These are phyloP conservation scores for Plasmodium blacklocki DNA, from an alignment of 169 alveolate genomes.

Conservation along the genomic window DNA sequence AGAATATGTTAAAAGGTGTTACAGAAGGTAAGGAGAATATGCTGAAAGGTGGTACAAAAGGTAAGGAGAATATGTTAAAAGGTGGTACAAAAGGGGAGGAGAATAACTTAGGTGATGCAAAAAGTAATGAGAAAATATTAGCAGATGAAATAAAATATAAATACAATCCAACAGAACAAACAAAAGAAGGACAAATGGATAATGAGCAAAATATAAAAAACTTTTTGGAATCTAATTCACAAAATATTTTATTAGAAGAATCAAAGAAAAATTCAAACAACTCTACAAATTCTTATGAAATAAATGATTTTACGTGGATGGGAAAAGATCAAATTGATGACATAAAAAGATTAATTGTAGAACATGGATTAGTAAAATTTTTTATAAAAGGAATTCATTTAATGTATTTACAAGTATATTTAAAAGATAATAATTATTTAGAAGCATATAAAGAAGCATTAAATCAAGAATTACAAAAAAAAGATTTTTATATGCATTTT, in stretches of 20 bases:
- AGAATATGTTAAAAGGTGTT: neutral
- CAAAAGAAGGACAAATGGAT: neutral
- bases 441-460: slow-evolving; percentile 59
- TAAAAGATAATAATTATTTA: slow-evolving; percentile 32
- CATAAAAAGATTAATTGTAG: slow-evolving; percentile 44
- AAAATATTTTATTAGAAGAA: too few species aligned
- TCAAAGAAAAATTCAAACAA: too few species aligned
- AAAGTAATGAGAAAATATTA: too few species aligned
- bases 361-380: slow-evolving; percentile 34
- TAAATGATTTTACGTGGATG: slow-evolving; percentile 65
- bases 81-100: neutral
- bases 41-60: too few species aligned
- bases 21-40: neutral
- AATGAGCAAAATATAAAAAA: too few species aligned
- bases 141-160: neutral
- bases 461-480: slow-evolving; percentile 37
- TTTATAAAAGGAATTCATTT: slow-evolving; percentile 59
- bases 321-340: slow-evolving; percentile 41
- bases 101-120: neutral
- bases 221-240: too few species aligned
- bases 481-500: slow-evolving; percentile 45
- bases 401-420: slow-evolving; percentile 33
- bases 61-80: too few species aligned
- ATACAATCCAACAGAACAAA: neutral
- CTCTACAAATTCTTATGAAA: slow-evolving; percentile 13